Evolutionary conservation across 2,329 filamentous ascomycete genomes (phyloP), one percentile per base, ranked within the genome.

Genomic region (Ambrosiella cleistominuta): DNA sequence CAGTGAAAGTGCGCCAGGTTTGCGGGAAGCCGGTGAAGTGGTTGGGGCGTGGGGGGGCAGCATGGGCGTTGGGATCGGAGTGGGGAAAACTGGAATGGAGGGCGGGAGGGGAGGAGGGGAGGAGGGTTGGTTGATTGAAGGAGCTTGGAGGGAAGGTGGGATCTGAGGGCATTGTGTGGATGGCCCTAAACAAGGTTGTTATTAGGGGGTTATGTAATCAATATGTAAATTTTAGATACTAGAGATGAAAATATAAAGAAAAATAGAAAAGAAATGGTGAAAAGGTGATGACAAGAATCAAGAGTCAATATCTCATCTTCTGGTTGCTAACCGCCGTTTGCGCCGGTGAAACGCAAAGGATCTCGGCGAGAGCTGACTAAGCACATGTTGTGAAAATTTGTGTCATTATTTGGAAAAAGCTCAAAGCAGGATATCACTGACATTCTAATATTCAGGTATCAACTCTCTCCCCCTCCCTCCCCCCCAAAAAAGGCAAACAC

Each of bases 11-110:
- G 57, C 72, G 73, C 88, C 89, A 95, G 63, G 82, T 83, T 39
- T 77, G 77, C 13, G 76, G 69, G 1, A 76, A 70, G 0, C 88
- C 87, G n/a, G 68, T 72, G 75, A 85, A 94, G 61, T 81, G 81
- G 66, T 93, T 93, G 8, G 82, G 82, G 1, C 85, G 78, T 51
- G 45, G 15, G 3, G 52, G 7, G 17, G 17, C 6, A 19, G 47
- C 9, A 4, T 19, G 13, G 47, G 19, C 6, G 17, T 19, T 9
- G 13, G 3, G 35, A 7, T 6, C 11, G 35, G 17, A 51, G 47
- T 36, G 47, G 47, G 47, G 13, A 51, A 8, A 35, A 27, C 5
- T 49, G 57, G 56, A 37, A 35, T 36, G 12, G 51, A 51, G 13
- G 15, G 8, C 1, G 35, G 12, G 50, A 35, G 47, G 47, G 15